Percentiles rank a stretch among this genome's conserved stretches.
Conservation (phyloP, 306 rosid species). For the Acmispon strigosus region DNA sequence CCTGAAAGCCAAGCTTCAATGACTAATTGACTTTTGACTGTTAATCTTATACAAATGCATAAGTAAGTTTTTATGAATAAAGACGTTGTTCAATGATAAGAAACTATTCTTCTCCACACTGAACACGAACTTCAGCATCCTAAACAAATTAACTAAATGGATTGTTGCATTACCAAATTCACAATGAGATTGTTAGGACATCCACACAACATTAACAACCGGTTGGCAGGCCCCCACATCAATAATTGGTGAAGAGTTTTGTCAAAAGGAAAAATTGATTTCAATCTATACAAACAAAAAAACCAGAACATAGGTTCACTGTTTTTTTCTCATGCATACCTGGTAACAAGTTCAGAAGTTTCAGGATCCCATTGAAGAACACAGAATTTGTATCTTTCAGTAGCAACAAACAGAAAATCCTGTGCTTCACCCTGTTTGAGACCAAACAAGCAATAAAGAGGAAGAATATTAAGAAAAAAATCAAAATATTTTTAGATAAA, state of each 20-base stretch:
- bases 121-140: neutral
- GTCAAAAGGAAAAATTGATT: neutral
- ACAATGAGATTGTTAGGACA: no score
- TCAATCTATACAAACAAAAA: neutral
- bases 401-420: constrained; percentile 85
- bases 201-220: neutral
- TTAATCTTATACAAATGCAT: neutral
- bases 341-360: constrained; percentile 62
- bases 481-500: neutral
- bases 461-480: neutral
- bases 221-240: no score
- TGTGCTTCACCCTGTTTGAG: constrained; percentile 81
- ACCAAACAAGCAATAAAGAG: neutral
- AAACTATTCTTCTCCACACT: neutral
- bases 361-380: constrained; percentile 97
- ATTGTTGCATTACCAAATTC: no score
- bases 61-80: neutral
- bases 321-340: constrained; percentile 15
- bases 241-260: neutral
- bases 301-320: neutral
- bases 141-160: neutral
- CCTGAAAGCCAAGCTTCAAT: neutral
- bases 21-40: neutral
- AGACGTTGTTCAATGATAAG: neutral
- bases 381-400: constrained; percentile 96